Conservation (phyloP, 2,329 filamentous ascomycete species). For the Penicillium paneum region DNA sequence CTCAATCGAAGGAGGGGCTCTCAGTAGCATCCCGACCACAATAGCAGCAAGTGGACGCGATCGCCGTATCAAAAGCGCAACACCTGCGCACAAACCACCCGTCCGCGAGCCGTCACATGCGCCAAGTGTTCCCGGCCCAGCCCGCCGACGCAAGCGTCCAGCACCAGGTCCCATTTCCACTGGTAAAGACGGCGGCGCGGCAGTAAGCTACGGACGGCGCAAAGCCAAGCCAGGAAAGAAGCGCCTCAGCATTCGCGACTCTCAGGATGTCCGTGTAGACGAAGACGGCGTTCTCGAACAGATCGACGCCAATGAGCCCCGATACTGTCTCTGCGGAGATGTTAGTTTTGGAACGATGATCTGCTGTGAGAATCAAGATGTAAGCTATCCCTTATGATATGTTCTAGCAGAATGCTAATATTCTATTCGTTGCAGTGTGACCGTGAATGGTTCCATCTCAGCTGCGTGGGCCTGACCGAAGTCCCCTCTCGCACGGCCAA, state of each 20-base stretch:
- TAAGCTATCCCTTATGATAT: constrained; percentile 27
- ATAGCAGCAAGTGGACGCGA: constrained; percentile 28
- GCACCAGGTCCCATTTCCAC: constrained; percentile 59
- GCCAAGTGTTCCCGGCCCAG: constrained; percentile 30
- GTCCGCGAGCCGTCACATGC: constrained; percentile 43
- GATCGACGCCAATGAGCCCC: constrained; percentile 60
- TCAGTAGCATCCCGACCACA: constrained; percentile 9
- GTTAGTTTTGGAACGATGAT: constrained; percentile 66
- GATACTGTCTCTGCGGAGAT: constrained; percentile 64
- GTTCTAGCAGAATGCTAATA: not conserved
- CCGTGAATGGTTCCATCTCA: constrained; percentile 65
- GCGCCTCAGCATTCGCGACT: constrained; percentile 38
- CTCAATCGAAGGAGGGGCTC: constrained; percentile 26
- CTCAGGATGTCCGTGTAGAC: constrained; percentile 45
- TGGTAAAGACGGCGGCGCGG: constrained; percentile 58
- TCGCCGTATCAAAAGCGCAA: constrained; percentile 43
- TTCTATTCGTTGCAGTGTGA: constrained; percentile 51
- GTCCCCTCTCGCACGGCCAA: constrained; percentile 59
- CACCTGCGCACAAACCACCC: constrained; percentile 40
- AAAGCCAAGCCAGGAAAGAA: constrained; percentile 52
- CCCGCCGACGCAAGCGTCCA: constrained; percentile 55
- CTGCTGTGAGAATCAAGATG: constrained; percentile 60
- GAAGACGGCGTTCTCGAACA: constrained; percentile 49
- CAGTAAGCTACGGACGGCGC: constrained; percentile 59
- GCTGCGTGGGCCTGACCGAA: constrained; percentile 57